phyloP scores from a whole-genome alignment of 768 basidiomycete genomes.

The Lentinula sp. region DNA sequence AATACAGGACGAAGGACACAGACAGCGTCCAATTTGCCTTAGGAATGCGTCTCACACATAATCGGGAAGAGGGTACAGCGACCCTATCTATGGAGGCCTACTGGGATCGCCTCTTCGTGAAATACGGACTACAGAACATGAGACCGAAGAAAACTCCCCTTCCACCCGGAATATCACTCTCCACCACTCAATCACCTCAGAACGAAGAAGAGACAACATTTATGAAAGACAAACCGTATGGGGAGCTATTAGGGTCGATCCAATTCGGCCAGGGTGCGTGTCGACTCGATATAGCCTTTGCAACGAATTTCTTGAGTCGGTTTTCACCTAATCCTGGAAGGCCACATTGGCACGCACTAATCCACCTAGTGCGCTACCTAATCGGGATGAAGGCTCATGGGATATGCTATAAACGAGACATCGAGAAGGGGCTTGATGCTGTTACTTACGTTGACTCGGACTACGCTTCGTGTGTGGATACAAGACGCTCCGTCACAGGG shows the following conservation, averaged over 20 bases:
- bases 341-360: background rate
- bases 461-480: too few species aligned
- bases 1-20: background rate
- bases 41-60: too few species aligned
- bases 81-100: too few species aligned
- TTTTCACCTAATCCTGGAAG: background rate
- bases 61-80: too few species aligned
- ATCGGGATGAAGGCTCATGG: background rate
- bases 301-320: background rate
- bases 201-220: background rate
- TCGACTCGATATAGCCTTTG: background rate
- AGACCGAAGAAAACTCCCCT: conserved; percentile 5
- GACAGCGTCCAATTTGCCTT: background rate
- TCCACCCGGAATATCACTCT: conserved; percentile 4
- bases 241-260: background rate
- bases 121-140: too few species aligned
- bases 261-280: background rate
- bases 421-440: background rate
- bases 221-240: background rate
- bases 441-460: too few species aligned
- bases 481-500: too few species aligned
- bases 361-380: background rate
- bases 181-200: background rate
- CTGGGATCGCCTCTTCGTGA: background rate
- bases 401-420: background rate